A percentile compares a stretch with the other conserved stretches of the same genome.
phyloP scores from a whole-genome alignment of 805 yeast species.

The Saturnispora zaruensis region DNA sequence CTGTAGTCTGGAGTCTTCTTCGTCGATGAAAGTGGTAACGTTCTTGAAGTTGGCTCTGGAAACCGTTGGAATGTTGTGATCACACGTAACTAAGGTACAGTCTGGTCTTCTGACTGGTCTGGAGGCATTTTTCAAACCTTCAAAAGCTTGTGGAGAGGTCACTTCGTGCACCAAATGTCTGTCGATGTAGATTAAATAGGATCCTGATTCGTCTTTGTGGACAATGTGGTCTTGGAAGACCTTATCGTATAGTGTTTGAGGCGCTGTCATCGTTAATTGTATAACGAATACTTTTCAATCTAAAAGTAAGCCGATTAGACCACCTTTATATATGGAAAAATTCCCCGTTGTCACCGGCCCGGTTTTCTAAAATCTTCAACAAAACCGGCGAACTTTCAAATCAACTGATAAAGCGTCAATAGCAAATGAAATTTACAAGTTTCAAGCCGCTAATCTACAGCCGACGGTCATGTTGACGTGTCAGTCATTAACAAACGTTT shows the following conservation, averaged over 20 bases:
- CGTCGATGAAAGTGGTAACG: conserved; percentile 73
- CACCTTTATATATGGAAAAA: neutral
- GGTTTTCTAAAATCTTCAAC: neutral
- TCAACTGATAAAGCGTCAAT: neutral
- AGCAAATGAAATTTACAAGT: neutral
- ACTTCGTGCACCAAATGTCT: conserved; percentile 98
- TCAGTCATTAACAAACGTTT: neutral
- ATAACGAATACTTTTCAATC: neutral
- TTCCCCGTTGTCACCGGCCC: conserved; percentile 4
- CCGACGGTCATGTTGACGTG: neutral
- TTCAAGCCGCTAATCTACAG: neutral
- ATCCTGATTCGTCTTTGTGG: conserved; percentile 80
- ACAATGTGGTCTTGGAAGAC: conserved; percentile 93
- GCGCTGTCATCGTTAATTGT: conserved; percentile 23
- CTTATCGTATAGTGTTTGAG: conserved; percentile 87
- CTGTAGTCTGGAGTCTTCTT: conserved; percentile 87
- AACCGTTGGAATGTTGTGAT: conserved; percentile 94
- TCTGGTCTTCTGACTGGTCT: conserved; percentile 86
- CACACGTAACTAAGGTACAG: conserved; percentile 91
- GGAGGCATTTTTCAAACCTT: conserved; percentile 82
- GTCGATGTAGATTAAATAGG: conserved; percentile 83
- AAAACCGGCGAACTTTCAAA: neutral
- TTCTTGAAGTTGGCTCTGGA: conserved; percentile 72
- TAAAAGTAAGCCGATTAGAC: conserved; percentile 1
- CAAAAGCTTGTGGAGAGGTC: conserved; percentile 98